phyloP scores from a whole-genome alignment of 202 grass and related monocot species.

The Eragrostis tef region DNA sequence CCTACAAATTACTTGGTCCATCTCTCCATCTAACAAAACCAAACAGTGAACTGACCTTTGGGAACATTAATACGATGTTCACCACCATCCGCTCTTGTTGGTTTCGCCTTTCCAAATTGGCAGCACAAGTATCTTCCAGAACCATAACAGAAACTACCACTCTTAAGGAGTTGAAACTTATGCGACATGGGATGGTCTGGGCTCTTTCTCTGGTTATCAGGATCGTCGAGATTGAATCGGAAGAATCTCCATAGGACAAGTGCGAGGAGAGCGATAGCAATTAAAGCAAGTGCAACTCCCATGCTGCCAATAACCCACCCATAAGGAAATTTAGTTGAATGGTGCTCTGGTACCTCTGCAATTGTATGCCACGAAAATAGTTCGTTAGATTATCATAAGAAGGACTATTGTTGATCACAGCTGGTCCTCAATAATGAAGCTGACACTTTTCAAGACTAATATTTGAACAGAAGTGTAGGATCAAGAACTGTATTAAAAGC shows the following conservation, averaged over 20 bases:
- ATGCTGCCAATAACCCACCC: conserved; percentile 95
- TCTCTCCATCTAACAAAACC: background rate
- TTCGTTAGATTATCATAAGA: conserved; percentile 36
- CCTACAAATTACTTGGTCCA: background rate
- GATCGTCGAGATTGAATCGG: conserved; percentile 48
- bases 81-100: conserved; percentile 55
- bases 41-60: conserved; percentile 65
- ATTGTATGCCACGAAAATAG: conserved; percentile 37
- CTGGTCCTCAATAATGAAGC: background rate
- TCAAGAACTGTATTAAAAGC: background rate
- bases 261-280: conserved; percentile 68
- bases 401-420: conserved; percentile 18
- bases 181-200: conserved; percentile 60
- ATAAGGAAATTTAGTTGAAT: conserved; percentile 77
- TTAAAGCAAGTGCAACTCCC: conserved; percentile 85
- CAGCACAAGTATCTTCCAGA: conserved; percentile 94
- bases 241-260: conserved; percentile 69
- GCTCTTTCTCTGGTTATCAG: conserved; percentile 61
- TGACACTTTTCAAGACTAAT: background rate
- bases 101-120: conserved; percentile 70
- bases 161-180: conserved; percentile 89
- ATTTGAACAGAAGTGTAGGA: conserved; percentile 12
- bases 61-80: conserved; percentile 68
- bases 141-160: conserved; percentile 85
- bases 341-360: conserved; percentile 66